Conservation (phyloP, 768 basidiomycete genomes). For the Leucocoprinus sp. region DNA sequence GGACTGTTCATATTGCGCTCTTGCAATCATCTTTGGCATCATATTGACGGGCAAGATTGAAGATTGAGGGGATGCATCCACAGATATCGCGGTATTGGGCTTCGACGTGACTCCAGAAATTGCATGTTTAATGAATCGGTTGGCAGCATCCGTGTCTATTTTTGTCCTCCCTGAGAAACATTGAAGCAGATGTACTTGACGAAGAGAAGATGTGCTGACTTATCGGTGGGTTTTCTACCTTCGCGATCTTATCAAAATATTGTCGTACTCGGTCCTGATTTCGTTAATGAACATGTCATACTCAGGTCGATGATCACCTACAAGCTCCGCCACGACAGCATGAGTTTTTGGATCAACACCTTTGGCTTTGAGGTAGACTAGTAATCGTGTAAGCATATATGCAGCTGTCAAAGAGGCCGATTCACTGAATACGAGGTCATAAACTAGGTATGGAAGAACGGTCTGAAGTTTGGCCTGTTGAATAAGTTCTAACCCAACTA, state of each 20-base stretch:
- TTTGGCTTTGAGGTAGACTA: constrained; percentile 75
- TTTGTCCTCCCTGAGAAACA: constrained; percentile 28
- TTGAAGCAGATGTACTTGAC: neutral
- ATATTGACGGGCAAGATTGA: constrained; percentile 42
- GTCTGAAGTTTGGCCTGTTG: constrained; percentile 81
- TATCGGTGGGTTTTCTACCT: constrained; percentile 59
- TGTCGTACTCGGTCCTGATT: constrained; percentile 62
- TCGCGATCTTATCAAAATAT: constrained; percentile 79
- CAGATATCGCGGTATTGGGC: constrained; percentile 23
- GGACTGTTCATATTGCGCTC: constrained; percentile 54
- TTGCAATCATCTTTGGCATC: constrained; percentile 68
- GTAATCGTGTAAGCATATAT: constrained; percentile 2
- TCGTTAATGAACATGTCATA: neutral
- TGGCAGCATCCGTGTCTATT: constrained; percentile 76
- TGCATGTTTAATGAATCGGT: constrained; percentile 78
- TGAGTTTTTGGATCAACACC: constrained; percentile 78
- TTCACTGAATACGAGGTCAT: constrained; percentile 82
- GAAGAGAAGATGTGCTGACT: constrained; percentile 28
- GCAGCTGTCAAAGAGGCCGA: constrained; percentile 7
- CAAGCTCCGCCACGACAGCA: constrained; percentile 67
- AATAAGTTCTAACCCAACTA: constrained; percentile 56
- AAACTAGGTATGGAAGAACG: constrained; percentile 71
- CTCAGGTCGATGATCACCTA: constrained; percentile 15
- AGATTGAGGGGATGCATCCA: constrained; percentile 17
- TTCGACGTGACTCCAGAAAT: constrained; percentile 53